A percentile compares a stretch with the other conserved stretches of the same genome.
phyloP scores from a whole-genome alignment of 2,329 filamentous ascomycete genomes.

The Verticillium nonalfalfae region DNA sequence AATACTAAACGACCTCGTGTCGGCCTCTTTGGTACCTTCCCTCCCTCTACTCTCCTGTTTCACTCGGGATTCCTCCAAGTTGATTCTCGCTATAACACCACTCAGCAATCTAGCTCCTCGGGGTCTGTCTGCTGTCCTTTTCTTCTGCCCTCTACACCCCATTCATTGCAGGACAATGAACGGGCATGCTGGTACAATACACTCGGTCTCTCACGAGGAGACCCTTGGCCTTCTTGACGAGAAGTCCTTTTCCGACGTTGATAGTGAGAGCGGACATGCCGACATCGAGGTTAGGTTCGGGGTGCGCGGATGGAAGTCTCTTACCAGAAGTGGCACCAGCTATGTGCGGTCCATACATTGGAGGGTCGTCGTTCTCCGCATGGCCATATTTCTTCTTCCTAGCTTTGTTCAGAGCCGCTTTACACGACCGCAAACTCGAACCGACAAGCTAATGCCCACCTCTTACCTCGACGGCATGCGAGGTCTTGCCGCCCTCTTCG shows the following conservation, averaged over 20 bases:
- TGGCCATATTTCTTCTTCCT: slow-evolving; percentile 41
- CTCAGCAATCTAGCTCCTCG: slow-evolving; percentile 3
- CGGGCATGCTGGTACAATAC: slow-evolving; percentile 25
- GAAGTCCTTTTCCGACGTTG: slow-evolving; percentile 33
- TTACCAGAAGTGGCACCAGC: slow-evolving; percentile 19
- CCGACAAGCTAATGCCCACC: slow-evolving; percentile 40
- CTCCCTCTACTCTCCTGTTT: slow-evolving; percentile 6
- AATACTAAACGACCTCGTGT: not conserved
- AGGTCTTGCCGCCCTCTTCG: slow-evolving; percentile 47
- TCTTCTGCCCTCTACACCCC: not conserved
- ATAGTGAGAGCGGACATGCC: slow-evolving; percentile 31
- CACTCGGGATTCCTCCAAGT: slow-evolving; percentile 3
- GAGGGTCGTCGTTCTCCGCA: slow-evolving; percentile 28
- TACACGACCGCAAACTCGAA: slow-evolving; percentile 31
- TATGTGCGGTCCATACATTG: slow-evolving; percentile 26
- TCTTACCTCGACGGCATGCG: slow-evolving; percentile 54
- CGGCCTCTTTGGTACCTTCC: slow-evolving; percentile 2
- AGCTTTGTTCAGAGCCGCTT: slow-evolving; percentile 42
- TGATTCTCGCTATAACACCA: not conserved
- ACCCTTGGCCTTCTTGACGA: slow-evolving; percentile 38
- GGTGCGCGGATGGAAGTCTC: slow-evolving; percentile 22
- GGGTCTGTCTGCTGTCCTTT: slow-evolving; percentile 2
- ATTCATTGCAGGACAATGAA: slow-evolving; percentile 31
- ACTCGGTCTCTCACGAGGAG: slow-evolving; percentile 33
- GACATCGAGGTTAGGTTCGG: slow-evolving; percentile 29